Evolutionary conservation across 2,329 filamentous ascomycete species (phyloP).

Genomic region (Penicillium sp.): DNA sequence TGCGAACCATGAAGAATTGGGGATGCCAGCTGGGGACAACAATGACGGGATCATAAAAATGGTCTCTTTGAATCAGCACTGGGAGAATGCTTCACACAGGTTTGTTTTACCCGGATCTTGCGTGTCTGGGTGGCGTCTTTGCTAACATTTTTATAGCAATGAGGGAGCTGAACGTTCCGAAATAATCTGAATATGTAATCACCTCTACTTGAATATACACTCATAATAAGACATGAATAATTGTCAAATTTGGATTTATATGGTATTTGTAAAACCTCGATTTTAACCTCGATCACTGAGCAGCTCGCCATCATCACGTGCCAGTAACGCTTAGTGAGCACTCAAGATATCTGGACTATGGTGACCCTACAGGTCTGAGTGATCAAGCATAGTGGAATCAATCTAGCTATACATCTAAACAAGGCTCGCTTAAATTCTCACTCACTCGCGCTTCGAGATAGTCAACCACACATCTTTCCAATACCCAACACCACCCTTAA

Average conservation of each 20-base stretch:
- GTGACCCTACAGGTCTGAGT: no score
- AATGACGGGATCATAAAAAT: conserved; percentile 11
- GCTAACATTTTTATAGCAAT: not conserved
- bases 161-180: conserved; percentile 1
- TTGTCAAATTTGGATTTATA: not conserved
- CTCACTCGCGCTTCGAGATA: conserved; percentile 24
- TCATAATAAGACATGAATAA: not conserved
- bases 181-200: not conserved
- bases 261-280: no score
- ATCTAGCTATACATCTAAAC: no score
- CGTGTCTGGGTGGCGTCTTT: not conserved
- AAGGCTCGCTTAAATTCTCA: not conserved
- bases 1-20: conserved; percentile 2
- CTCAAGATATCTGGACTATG: no score
- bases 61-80: conserved; percentile 14
- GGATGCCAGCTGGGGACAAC: conserved; percentile 1
- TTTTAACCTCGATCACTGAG: no score
- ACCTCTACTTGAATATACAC: not conserved
- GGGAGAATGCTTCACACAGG: conserved; percentile 9
- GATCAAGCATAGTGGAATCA: no score
- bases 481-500: conserved; percentile 36
- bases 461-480: conserved; percentile 36
- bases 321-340: no score
- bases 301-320: no score
- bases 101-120: not conserved